Evolutionary conservation across 495 filamentous ascomycete genomes (phyloP).

Genomic region (Penicillium tannophilum): DNA sequence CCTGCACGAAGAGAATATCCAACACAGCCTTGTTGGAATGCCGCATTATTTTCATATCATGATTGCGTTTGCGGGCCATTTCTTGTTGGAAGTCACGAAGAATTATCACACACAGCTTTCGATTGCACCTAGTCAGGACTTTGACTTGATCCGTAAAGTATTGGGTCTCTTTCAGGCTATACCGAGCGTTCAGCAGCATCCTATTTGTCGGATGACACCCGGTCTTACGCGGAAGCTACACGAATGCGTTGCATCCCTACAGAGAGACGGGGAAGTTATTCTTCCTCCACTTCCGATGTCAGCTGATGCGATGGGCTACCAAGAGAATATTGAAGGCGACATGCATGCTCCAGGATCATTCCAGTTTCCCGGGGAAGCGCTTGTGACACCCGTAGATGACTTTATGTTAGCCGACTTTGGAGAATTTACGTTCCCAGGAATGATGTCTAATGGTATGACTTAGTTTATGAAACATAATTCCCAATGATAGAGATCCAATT

Average conservation of each 20-base stretch:
- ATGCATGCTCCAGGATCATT: constrained; percentile 16
- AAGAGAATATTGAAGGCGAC: background rate
- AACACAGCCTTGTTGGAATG: constrained; percentile 40
- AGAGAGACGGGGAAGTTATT: constrained; percentile 6
- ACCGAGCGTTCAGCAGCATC: constrained; percentile 27
- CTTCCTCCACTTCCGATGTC: constrained; percentile 6
- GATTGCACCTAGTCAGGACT: constrained; percentile 23
- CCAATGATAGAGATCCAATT: background rate
- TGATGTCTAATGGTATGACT: constrained; percentile 20
- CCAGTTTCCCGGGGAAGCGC: constrained; percentile 16
- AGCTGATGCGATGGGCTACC: constrained; percentile 12
- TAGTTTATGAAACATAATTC: background rate
- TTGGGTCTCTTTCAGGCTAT: constrained; percentile 26
- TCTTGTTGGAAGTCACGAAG: constrained; percentile 43
- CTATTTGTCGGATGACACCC: constrained; percentile 32
- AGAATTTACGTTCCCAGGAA: constrained; percentile 26
- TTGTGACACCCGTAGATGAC: constrained; percentile 21
- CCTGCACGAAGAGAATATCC: constrained; percentile 35
- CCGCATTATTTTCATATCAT: constrained; percentile 52
- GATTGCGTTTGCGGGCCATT: constrained; percentile 50
- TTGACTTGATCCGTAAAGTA: constrained; percentile 26
- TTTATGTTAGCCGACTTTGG: constrained; percentile 26
- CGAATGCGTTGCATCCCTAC: constrained; percentile 25
- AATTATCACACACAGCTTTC: constrained; percentile 27
- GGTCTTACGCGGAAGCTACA: constrained; percentile 29